phyloP scores from a whole-genome alignment of 2,329 filamentous ascomycete species.

The Fusarium newnesense region DNA sequence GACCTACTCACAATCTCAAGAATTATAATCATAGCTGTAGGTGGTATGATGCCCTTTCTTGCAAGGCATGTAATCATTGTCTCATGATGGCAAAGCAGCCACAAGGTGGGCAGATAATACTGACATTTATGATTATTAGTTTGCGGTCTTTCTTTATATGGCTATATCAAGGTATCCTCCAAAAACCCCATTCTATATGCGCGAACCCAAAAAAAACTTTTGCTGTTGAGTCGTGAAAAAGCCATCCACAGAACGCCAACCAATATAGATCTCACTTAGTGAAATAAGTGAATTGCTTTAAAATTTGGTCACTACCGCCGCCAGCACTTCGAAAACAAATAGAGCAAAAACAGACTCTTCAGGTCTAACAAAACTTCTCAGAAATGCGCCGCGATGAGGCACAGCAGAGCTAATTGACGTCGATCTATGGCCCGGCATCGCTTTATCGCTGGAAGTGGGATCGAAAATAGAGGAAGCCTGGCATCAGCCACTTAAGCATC shows the following conservation, averaged over 20 bases:
- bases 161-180: constrained; percentile 41
- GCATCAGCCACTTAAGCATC: constrained; percentile 43
- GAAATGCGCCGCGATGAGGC: constrained; percentile 19
- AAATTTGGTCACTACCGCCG: constrained; percentile 24
- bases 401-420: constrained; percentile 24
- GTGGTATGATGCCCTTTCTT: neutral
- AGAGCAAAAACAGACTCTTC: constrained; percentile 27
- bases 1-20: neutral
- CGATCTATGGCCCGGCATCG: constrained; percentile 25
- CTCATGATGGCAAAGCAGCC: neutral
- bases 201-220: constrained; percentile 41
- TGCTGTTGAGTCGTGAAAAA: constrained; percentile 38
- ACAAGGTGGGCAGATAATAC: constrained; percentile 1
- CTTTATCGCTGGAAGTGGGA: constrained; percentile 25
- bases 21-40: neutral
- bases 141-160: constrained; percentile 40
- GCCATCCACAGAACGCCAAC: constrained; percentile 43
- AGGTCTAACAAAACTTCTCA: constrained; percentile 30
- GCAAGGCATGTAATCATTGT: neutral
- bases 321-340: constrained; percentile 26
- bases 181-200: constrained; percentile 43
- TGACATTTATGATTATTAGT: constrained; percentile 32
- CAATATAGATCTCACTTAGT: constrained; percentile 38
- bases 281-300: constrained; percentile 29
- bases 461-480: constrained; percentile 26